Base-by-base conservation (phyloP, 2,329 filamentous ascomycete genomes). In the Pezicula rhizophila region DNA sequence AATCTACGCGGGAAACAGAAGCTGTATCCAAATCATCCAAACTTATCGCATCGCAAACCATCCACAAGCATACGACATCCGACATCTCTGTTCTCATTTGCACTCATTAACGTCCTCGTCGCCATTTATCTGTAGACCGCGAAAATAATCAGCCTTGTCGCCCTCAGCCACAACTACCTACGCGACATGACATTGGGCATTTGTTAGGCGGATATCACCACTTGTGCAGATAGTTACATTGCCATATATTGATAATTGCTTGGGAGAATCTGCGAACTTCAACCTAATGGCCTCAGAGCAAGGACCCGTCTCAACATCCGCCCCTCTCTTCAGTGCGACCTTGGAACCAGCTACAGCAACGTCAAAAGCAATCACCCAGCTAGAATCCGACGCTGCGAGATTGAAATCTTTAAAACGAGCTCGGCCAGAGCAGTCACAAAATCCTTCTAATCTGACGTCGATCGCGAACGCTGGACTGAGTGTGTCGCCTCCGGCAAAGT, bases 211-310 rank as follows among this genome's bases (percentile, higher is more conserved):
- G 25, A 15, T 26, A 42, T 25, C 20, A 42, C 25, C 23, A 42
- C n/a, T 42, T 20, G 12, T 8, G 40, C 40, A 31, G n/a, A 42
- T 28, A 42, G 18, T n/a, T 42, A 14, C 23, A 20, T 28, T 26
- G n/a, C 11, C 26, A 28, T 28, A 25, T 31, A 15, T 28, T 39
- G 38, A 46, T 34, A 23, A 40, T 35, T 47, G 20, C 35, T 17
- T n/a, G 26, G 40, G 42, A 6, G 34, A 20, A 40, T 12, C 28
- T 17, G 26, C 37, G 42, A 49, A 46, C 34, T 45, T 34, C 42
- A 38, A 42, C 49, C 55, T 54, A 55, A 64, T 64, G 62, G 61
- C 57, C 43, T 59, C 62, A 31, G 55, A 63, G 48, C 58, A 60
- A 57, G 53, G 49, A 26, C 43, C 52, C 44, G 53, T 56, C 20